Evolutionary conservation across 257 asterid genomes (phyloP), one percentile per base, ranked within the genome.

Genomic region (Salvia splendens): DNA sequence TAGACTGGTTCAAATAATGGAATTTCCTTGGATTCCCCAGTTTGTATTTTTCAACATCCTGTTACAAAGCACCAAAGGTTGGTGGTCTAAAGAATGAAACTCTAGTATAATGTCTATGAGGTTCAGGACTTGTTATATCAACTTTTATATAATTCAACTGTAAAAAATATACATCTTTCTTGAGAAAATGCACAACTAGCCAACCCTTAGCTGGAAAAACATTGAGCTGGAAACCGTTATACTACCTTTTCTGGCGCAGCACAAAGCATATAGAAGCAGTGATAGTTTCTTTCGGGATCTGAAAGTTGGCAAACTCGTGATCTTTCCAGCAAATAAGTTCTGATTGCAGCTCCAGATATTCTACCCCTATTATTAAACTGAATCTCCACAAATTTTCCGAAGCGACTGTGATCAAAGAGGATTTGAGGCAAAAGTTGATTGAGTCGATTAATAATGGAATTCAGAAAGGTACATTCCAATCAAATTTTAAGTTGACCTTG

Each of bases 241-340:
- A 24, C 30, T 45, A 15, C 97, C 96, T 87, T 84, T 17, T 73
- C 69, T 72, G 98, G 95, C 65, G 98, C 98, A 84, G 94, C 84
- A 85, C 98, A 91, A 65, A 91, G 89, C 96, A 91, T 84, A 73
- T 91, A 91, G 77, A 91, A 91, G 76, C 98, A 91, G 58, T 91
- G 98, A 75, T 91, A 91, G 80, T 87, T 91, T 76, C 98, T 89
- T 80, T 91, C 98, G 55, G 96, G 96, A 77, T 91, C 95, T 36
- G 96, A 89, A 65, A 87, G 81, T 81, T 91, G 98, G 72, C 94
- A 87, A 67, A 91, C 98, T 41, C 98, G 96, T 6, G 98, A 91
- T 73, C 96, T 82, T 81, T 91, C 98, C 81, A 91, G 81, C 77
- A 91, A 82, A 82, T 91, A 91, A 41, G 98, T 91, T 82, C 94